These are phyloP conservation scores for Endotrypanum monterogeii DNA, from an alignment of 208 protist species.

Conservation along the genomic window DNA sequence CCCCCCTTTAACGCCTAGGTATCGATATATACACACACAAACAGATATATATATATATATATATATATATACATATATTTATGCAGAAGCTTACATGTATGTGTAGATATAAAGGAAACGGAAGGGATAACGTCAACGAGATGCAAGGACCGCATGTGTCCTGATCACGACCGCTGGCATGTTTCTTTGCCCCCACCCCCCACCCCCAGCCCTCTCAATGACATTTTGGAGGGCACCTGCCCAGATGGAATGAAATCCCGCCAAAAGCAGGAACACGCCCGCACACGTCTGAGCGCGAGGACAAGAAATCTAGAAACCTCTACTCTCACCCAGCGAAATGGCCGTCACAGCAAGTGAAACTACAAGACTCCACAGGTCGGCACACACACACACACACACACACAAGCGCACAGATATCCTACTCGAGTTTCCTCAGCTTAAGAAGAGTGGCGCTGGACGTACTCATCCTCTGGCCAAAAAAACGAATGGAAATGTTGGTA, in stretches of 20 bases:
- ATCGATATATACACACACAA: too few relatives aligned
- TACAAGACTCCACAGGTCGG: not conserved
- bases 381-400: too few relatives aligned
- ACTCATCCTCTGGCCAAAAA: conserved; percentile 3
- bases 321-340: not conserved
- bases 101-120: not conserved
- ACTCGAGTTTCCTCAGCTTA: not conserved
- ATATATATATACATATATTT: conserved; percentile 11
- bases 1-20: too few relatives aligned
- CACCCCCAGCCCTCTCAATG: not conserved
- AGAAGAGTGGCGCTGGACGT: not conserved
- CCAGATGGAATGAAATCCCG: not conserved
- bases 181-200: not conserved
- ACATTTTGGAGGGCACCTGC: not conserved
- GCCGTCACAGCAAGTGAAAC: not conserved
- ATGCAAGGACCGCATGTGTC: not conserved
- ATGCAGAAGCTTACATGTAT: too few relatives aligned
- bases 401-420: not conserved
- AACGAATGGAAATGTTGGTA: conserved; percentile 30
- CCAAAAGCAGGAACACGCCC: not conserved
- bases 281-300: not conserved
- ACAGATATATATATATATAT: not conserved
- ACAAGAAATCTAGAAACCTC: not conserved
- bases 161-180: not conserved
- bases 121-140: not conserved